A percentile compares a stretch with the other conserved stretches of the same genome.
Evolutionary conservation across 78 protist genomes (phyloP).

Genomic region (Dictyostelium brefeldianum): DNA sequence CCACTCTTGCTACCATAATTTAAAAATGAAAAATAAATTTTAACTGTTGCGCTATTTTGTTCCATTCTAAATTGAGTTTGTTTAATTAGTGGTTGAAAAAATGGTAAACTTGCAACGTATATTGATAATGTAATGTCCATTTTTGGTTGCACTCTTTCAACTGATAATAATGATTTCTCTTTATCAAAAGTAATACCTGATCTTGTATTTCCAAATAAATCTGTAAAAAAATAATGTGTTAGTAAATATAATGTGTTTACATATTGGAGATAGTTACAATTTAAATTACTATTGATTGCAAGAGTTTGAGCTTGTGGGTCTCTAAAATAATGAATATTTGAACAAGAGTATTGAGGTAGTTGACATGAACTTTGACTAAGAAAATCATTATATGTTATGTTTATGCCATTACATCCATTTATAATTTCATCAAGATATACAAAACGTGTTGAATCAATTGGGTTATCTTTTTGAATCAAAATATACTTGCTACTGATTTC

Average conservation of each 20-base stretch:
- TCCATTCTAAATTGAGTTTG: background rate
- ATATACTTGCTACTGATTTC: background rate
- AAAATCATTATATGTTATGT: background rate
- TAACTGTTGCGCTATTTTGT: background rate
- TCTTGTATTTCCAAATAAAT: slow-evolving; percentile 5
- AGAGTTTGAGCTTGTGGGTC: background rate
- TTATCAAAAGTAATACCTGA: background rate
- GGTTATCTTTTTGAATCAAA: background rate
- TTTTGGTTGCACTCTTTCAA: background rate
- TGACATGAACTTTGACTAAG: background rate
- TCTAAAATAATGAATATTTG: slow-evolving; percentile 10
- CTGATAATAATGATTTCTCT: background rate
- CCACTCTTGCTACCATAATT: background rate
- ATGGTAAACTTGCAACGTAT: background rate
- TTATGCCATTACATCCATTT: background rate
- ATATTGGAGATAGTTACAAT: too few relatives aligned
- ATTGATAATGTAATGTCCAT: background rate
- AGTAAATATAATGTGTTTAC: too few relatives aligned
- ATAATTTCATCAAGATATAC: background rate
- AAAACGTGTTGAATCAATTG: background rate
- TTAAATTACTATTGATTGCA: background rate
- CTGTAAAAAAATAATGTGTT: background rate
- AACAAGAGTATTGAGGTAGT: background rate
- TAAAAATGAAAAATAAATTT: background rate
- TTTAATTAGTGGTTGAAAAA: background rate